Evolutionary conservation across 495 filamentous ascomycete genomes (phyloP), one percentile per base, ranked within the genome.

Genomic region (Aspergillus campestris): DNA sequence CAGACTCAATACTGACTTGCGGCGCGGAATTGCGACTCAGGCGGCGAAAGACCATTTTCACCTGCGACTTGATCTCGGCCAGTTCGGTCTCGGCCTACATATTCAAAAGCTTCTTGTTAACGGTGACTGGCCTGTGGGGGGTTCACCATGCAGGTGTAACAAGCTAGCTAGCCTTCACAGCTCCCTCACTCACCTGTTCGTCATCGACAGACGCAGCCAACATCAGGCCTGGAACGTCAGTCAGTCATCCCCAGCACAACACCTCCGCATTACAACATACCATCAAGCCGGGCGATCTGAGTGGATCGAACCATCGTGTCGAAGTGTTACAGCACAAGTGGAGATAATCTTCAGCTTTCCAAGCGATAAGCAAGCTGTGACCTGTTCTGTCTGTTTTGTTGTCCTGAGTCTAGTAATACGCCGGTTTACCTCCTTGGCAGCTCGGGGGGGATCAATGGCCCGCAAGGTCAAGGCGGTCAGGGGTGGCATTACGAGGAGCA

Each of bases 131-230:
- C 18, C 18, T 24, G 18, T 24, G 18, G 18, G 4, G 18, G 4
- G 4, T 24, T 24, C 18, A 24, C 18, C 18, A 24, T 24, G 18
- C 18, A 24, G 18, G 18, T 24, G 18, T 24, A 24, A 24, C 18
- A 24, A 24, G 18, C 18, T 24, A 24, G 18, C 18, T 24, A 24
- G 18, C 18, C 18, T 24, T 24, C 18, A 24, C 18, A 24, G 2
- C 18, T 24, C 18, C 1, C n/a, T 7, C 15, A 47, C 69, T 48
- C 45, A 83, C 81, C 71, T 86, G 81, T 59, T 85, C 83, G 65
- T 95, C 88, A 65, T 98, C 92, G 39, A 95, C 87, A 1, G 94
- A 94, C 36, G 92, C 92, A 55, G 88, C 90, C 45, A 98, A 78
- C 76, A 94, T 87, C 45, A 97, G 73, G 73, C 94, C 91, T 65